Conservation (phyloP, 2,329 filamentous ascomycete species). For the Hyphodiscus sp. region DNA sequence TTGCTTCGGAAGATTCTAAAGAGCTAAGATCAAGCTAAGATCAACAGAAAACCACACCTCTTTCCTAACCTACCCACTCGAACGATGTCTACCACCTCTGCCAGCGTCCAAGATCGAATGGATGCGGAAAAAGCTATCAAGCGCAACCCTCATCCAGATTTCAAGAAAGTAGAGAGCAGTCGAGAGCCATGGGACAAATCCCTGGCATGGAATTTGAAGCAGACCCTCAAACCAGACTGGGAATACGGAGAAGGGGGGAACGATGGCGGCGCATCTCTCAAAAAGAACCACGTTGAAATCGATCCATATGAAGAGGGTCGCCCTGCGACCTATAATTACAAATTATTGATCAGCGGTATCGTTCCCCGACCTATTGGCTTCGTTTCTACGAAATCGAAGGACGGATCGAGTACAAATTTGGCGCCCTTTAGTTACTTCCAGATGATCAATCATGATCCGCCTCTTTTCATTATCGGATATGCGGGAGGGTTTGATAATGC, state of each 20-base stretch:
- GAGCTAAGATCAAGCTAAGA: background rate
- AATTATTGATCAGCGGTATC: slow-evolving; percentile 78
- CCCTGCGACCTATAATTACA: slow-evolving; percentile 72
- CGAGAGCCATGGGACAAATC: slow-evolving; percentile 53
- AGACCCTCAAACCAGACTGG: slow-evolving; percentile 62
- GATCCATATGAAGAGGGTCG: slow-evolving; percentile 72
- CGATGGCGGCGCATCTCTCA: slow-evolving; percentile 37
- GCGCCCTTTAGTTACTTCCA: slow-evolving; percentile 87
- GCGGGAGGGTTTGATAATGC: slow-evolving; percentile 40
- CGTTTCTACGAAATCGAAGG: slow-evolving; percentile 47
- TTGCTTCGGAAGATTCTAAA: too few relatives aligned
- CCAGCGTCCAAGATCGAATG: slow-evolving; percentile 8
- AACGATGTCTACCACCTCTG: background rate
- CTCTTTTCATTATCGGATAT: slow-evolving; percentile 64
- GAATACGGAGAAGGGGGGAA: slow-evolving; percentile 60
- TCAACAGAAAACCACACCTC: background rate
- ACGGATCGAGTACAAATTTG: slow-evolving; percentile 66
- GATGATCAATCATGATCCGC: slow-evolving; percentile 78
- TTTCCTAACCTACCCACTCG: background rate
- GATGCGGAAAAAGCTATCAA: slow-evolving; percentile 33
- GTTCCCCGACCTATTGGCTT: slow-evolving; percentile 75
- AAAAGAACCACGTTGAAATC: slow-evolving; percentile 63
- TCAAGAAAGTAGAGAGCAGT: slow-evolving; percentile 62
- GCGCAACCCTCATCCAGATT: slow-evolving; percentile 67
- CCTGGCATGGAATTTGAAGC: slow-evolving; percentile 47